These are phyloP conservation scores for Serpula lacrymans DNA, from an alignment of 768 basidiomycete genomes.

Conservation along the genomic window DNA sequence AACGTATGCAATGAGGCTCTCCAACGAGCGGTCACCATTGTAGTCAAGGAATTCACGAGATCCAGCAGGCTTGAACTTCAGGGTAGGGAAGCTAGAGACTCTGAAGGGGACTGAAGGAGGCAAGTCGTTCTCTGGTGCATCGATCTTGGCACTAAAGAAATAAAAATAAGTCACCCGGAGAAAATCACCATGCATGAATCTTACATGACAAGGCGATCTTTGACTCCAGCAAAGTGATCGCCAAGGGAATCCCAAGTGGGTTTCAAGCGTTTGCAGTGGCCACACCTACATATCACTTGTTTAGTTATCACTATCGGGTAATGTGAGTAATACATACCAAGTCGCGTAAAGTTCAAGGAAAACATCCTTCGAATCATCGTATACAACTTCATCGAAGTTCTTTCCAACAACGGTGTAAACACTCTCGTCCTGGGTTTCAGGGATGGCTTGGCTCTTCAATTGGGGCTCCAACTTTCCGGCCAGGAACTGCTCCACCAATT, in stretches of 20 bases:
- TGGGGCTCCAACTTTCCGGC: constrained; percentile 73
- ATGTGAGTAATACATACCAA: constrained; percentile 57
- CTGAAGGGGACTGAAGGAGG: constrained; percentile 87
- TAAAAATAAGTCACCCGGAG: constrained; percentile 9
- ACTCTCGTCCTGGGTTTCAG: constrained; percentile 75
- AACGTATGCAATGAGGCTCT: constrained; percentile 80
- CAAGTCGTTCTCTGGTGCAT: constrained; percentile 94
- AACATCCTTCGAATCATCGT: constrained; percentile 88
- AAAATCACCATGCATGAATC: constrained; percentile 12
- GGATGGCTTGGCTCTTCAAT: constrained; percentile 89
- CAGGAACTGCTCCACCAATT: constrained; percentile 62
- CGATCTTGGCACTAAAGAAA: constrained; percentile 80
- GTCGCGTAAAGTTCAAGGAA: constrained; percentile 97
- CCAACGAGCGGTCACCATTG: constrained; percentile 86
- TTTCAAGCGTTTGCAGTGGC: constrained; percentile 95
- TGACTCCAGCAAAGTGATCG: constrained; percentile 73
- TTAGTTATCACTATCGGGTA: neutral
- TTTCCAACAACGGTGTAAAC: constrained; percentile 85
- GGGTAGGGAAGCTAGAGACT: constrained; percentile 85
- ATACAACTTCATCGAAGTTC: constrained; percentile 83
- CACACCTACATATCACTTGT: constrained; percentile 53
- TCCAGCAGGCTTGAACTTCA: constrained; percentile 96
- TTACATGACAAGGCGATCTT: constrained; percentile 78
- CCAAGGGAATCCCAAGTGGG: constrained; percentile 92
- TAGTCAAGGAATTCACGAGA: constrained; percentile 85